Conservation (phyloP, 345 rosid genomes). For the Brassica carinata region DNA sequence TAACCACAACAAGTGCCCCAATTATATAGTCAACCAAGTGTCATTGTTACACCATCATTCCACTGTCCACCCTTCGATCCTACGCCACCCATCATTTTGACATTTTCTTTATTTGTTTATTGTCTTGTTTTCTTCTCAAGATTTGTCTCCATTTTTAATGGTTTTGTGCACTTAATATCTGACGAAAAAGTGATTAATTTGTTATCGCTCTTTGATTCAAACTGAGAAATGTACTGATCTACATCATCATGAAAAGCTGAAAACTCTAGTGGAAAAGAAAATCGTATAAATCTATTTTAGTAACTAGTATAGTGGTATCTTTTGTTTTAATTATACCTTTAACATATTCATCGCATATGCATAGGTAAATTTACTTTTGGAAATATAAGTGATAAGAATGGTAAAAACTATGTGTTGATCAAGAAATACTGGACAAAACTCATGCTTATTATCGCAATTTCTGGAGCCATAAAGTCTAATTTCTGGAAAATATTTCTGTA, state of each 20-base stretch:
- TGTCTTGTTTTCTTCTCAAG: background rate
- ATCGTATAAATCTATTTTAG: background rate
- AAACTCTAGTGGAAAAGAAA: background rate
- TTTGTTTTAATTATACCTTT: background rate
- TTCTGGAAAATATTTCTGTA: background rate
- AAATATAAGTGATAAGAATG: background rate
- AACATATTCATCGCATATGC: background rate
- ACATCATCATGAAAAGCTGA: background rate
- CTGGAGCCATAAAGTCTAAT: background rate
- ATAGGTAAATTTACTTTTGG: background rate
- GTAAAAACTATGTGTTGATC: background rate
- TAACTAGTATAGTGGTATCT: background rate
- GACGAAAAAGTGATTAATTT: background rate
- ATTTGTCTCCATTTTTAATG: background rate
- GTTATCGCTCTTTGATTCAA: background rate
- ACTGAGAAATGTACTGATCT: background rate
- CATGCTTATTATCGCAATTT: background rate
- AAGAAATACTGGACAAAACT: background rate
- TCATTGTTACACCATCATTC: constrained; percentile 18
- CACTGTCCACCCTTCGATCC: constrained; percentile 23
- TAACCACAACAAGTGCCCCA: constrained; percentile 32
- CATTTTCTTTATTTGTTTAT: background rate
- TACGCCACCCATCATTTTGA: constrained; percentile 35
- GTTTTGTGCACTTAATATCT: background rate
- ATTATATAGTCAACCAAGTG: constrained; percentile 9